These are phyloP conservation scores for Fusarium sp. DNA, from an alignment of 2,329 filamentous ascomycete species.

Conservation along the genomic window DNA sequence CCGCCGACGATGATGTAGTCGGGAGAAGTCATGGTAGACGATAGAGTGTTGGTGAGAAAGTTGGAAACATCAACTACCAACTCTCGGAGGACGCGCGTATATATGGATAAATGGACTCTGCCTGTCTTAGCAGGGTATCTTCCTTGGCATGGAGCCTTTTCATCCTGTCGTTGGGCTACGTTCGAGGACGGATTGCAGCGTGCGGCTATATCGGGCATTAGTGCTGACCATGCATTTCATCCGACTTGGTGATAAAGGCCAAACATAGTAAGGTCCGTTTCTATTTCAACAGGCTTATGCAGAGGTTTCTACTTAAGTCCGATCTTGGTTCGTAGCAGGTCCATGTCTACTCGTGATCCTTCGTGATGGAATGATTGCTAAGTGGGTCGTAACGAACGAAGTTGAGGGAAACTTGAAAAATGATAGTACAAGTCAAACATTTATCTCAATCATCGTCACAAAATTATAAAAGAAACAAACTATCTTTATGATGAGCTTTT, in stretches of 20 bases:
- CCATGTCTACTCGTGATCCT: neutral
- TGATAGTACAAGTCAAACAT: neutral
- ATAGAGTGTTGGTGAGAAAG: neutral
- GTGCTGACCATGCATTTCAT: neutral
- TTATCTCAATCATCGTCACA: neutral
- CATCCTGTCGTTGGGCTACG: neutral
- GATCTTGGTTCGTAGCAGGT: neutral
- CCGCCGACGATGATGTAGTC: neutral
- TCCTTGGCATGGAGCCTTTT: neutral
- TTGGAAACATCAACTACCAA: neutral
- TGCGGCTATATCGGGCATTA: neutral
- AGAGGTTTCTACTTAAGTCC: neutral
- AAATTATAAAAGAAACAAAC: neutral
- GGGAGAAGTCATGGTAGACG: neutral
- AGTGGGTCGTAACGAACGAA: neutral
- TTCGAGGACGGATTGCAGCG: neutral
- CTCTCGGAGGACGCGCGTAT: neutral
- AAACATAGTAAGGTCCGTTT: neutral
- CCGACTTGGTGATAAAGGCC: neutral
- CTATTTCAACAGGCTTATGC: neutral
- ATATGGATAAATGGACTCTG: neutral
- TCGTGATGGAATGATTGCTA: neutral
- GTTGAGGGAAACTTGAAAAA: neutral
- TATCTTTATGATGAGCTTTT: neutral
- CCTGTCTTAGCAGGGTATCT: neutral